phyloP scores from a whole-genome alignment of 768 basidiomycete genomes.

The Auriscalpium microsporum region DNA sequence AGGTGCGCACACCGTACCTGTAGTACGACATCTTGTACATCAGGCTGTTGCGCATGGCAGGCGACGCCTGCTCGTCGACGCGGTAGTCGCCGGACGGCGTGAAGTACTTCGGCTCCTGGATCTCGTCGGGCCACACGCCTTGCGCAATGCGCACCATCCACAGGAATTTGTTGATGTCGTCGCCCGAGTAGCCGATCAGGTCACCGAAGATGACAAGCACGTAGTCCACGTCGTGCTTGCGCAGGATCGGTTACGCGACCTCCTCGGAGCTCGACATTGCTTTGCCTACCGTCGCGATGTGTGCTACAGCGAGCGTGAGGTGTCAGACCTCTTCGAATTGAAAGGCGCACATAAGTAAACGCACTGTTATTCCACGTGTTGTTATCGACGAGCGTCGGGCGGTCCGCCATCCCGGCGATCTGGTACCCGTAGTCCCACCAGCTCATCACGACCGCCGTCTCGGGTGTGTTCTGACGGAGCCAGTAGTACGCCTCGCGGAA shows the following conservation, averaged over 20 bases:
- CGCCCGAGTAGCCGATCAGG: slow-evolving; percentile 92
- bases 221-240: slow-evolving; percentile 97
- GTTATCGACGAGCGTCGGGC: slow-evolving; percentile 94
- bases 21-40: slow-evolving; percentile 99
- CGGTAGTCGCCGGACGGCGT: slow-evolving; percentile 88
- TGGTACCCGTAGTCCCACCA: slow-evolving; percentile 99
- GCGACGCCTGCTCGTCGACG: slow-evolving; percentile 76
- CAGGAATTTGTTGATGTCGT: slow-evolving; percentile 99
- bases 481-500: slow-evolving; percentile 99
- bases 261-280: slow-evolving; percentile 95
- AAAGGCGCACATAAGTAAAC: slow-evolving; percentile 23
- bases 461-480: slow-evolving; percentile 89
- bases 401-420: slow-evolving; percentile 97
- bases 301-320: slow-evolving; percentile 41
- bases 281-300: slow-evolving; percentile 98
- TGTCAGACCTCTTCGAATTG: background rate
- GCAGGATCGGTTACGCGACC: slow-evolving; percentile 91
- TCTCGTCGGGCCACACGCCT: slow-evolving; percentile 97
- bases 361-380: slow-evolving; percentile 99
- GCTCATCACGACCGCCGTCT: slow-evolving; percentile 91
- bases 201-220: slow-evolving; percentile 97
- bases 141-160: slow-evolving; percentile 97
- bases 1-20: slow-evolving; percentile 38
- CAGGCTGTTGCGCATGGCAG: slow-evolving; percentile 87
- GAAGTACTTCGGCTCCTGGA: slow-evolving; percentile 93